phyloP scores from a whole-genome alignment of 805 yeast genomes.

The Yamadazyma philogaea region DNA sequence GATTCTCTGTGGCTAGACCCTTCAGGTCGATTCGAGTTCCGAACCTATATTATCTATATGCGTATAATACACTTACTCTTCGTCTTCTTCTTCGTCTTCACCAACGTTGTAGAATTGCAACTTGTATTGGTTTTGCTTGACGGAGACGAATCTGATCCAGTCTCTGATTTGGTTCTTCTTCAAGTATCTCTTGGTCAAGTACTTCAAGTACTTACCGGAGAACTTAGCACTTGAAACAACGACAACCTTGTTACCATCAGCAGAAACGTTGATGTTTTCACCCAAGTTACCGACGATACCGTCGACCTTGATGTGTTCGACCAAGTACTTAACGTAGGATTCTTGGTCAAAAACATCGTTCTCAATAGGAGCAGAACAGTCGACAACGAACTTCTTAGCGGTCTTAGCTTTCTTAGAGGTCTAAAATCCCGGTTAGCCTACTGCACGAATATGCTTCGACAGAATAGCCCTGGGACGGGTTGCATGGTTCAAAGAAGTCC shows the following conservation, averaged over 20 bases:
- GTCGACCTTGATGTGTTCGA: constrained; percentile 99
- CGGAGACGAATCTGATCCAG: constrained; percentile 98
- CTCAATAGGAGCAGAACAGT: constrained; percentile 95
- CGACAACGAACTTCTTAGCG: constrained; percentile 90
- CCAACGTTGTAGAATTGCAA: constrained; percentile 99
- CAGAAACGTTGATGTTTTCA: constrained; percentile 82
- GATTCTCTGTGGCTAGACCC: no score
- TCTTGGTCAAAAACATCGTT: constrained; percentile 97
- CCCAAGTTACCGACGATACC: constrained; percentile 96
- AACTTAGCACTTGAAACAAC: constrained; percentile 90
- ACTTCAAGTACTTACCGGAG: constrained; percentile 99
- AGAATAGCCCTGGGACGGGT: constrained; percentile 52
- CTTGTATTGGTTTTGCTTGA: constrained; percentile 92
- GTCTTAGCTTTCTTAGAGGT: constrained; percentile 68
- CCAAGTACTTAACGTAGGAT: constrained; percentile 95
- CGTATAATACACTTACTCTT: constrained; percentile 55
- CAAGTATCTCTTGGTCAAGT: constrained; percentile 99
- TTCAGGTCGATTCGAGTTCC: background rate
- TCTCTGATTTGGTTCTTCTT: constrained; percentile 99
- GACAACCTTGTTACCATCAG: constrained; percentile 84
- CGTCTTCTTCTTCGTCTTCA: constrained; percentile 84
- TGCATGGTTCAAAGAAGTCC: constrained; percentile 8
- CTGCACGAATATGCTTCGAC: constrained; percentile 55
- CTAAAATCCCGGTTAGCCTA: constrained; percentile 67
- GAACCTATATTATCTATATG: constrained; percentile 1